These are phyloP conservation scores for Calonectria hongkongensis DNA, from an alignment of 2,329 filamentous ascomycete species.

Conservation along the genomic window DNA sequence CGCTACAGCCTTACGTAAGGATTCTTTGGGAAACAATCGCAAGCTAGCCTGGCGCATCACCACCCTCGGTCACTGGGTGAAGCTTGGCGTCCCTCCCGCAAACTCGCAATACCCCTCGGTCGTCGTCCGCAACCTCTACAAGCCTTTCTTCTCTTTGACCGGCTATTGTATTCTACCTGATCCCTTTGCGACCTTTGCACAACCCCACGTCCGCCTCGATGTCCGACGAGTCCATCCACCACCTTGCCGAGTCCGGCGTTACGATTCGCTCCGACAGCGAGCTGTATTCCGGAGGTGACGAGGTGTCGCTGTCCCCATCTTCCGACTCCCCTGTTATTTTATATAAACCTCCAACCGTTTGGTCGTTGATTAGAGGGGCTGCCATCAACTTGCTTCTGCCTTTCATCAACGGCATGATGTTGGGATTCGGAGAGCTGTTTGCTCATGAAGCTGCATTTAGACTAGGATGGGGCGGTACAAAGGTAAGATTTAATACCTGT, in stretches of 20 bases:
- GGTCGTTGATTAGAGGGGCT: constrained; percentile 88
- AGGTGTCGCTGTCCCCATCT: constrained; percentile 77
- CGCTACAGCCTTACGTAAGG: constrained; percentile 52
- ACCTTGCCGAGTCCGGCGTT: constrained; percentile 82
- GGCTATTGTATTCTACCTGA: background rate
- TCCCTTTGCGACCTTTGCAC: background rate
- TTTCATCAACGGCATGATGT: constrained; percentile 98
- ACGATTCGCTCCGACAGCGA: constrained; percentile 90
- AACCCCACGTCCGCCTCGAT: background rate
- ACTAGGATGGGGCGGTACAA: constrained; percentile 94
- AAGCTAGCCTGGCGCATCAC: constrained; percentile 42
- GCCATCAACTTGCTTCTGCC: constrained; percentile 97
- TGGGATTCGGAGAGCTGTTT: constrained; percentile 97
- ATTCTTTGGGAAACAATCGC: constrained; percentile 40
- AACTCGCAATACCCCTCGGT: background rate
- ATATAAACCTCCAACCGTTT: constrained; percentile 91
- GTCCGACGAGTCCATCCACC: constrained; percentile 68
- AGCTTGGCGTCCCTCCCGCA: constrained; percentile 39
- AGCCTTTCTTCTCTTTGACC: background rate
- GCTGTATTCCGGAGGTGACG: constrained; percentile 82
- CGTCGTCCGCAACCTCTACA: constrained; percentile 3
- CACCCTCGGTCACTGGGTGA: constrained; percentile 43
- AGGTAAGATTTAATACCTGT: constrained; percentile 74
- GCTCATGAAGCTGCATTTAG: constrained; percentile 96
- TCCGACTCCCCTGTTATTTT: constrained; percentile 84